Evolutionary conservation across 495 filamentous ascomycete species (phyloP), one percentile per base, ranked within the genome.

Genomic region (Aspergillus ellipticus): DNA sequence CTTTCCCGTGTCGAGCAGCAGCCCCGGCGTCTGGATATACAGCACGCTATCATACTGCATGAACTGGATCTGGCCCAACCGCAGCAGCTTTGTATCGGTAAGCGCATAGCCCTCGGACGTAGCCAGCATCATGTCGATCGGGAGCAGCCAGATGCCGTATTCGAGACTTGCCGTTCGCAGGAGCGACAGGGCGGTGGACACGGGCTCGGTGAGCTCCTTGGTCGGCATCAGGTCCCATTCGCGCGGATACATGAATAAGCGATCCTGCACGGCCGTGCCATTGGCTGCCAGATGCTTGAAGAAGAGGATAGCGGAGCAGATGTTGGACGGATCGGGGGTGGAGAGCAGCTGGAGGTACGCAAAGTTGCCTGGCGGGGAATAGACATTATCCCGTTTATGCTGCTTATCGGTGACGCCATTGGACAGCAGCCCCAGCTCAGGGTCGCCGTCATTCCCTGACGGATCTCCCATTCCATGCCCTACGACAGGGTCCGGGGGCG

Each of bases 171-270:
- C 74, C 20, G 62, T 56, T 33, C 68, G 71, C 17, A 78, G 58
- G 21, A 72, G 60, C 6, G 71, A 67, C 4, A 78, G 60, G 0
- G 74, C 74, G 15, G 51, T 54, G 6, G 66, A 59, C 39, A 72
- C 64, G 0, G 66, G 52, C 20, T 64, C 58, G 0, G 71, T 59
- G 8, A 73, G 56, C 15, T 60, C 54, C 20, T 55, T 58, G 6
- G 60, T 41, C 3, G 62, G 60, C 60, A 67, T 67, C 28, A 61
- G 35, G 45, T 78, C 75, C 75, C 75, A 78, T 62, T 75, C 69
- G 49, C 67, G 62, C 19, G 75, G 75, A 58, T 78, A 78, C 74
- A 78, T 75, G 49, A 78, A 78, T 24, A 78, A 65, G n/a, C 75
- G 75, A 46, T 78, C 75, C 45, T 75, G 71, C 37, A 76, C 57